A percentile compares a stretch with the other conserved stretches of the same genome.
Evolutionary conservation across 495 filamentous ascomycete genomes (phyloP).

Genomic region (Tuber aestivum): DNA sequence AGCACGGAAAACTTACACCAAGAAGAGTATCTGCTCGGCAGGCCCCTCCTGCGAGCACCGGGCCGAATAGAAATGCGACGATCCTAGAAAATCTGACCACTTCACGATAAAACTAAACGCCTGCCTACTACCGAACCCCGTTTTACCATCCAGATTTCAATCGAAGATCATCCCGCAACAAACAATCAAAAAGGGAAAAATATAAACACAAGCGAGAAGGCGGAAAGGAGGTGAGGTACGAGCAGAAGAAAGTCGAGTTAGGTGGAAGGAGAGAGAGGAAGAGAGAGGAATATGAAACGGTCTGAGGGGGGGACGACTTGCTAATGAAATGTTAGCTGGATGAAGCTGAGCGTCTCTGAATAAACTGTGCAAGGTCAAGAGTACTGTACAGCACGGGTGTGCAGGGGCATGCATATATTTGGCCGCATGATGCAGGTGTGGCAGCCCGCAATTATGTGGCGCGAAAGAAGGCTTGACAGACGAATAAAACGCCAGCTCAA

Average conservation of each 20-base stretch:
- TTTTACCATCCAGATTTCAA: conserved; percentile 8
- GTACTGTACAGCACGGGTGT: conserved; percentile 19
- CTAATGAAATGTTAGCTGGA: conserved; percentile 1
- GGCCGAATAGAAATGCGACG: conserved; percentile 27
- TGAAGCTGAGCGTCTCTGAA: not conserved
- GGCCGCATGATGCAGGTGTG: conserved; percentile 6
- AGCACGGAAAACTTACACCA: conserved; percentile 17
- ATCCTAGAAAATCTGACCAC: conserved; percentile 16
- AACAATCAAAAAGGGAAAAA: not conserved
- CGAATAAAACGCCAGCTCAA: conserved; percentile 14
- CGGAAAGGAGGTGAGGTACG: not conserved
- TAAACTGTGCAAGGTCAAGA: conserved; percentile 6
- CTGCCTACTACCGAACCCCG: conserved; percentile 10
- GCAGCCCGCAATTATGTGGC: conserved; percentile 26
- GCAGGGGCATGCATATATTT: conserved; percentile 28
- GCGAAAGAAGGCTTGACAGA: conserved; percentile 33
- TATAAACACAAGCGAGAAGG: not conserved
- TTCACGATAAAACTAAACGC: conserved; percentile 9
- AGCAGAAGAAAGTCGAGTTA: conserved; percentile 1
- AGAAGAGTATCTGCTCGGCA: conserved; percentile 13
- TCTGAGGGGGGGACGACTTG: not conserved
- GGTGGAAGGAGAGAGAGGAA: conserved; percentile 1
- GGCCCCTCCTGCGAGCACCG: conserved; percentile 23
- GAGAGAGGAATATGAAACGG: not conserved
- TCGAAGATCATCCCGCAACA: conserved; percentile 9